A percentile compares a stretch with the other conserved stretches of the same genome.
Evolutionary conservation across 257 asterid genomes (phyloP).

Genomic region (Solanum ossicruentum): DNA sequence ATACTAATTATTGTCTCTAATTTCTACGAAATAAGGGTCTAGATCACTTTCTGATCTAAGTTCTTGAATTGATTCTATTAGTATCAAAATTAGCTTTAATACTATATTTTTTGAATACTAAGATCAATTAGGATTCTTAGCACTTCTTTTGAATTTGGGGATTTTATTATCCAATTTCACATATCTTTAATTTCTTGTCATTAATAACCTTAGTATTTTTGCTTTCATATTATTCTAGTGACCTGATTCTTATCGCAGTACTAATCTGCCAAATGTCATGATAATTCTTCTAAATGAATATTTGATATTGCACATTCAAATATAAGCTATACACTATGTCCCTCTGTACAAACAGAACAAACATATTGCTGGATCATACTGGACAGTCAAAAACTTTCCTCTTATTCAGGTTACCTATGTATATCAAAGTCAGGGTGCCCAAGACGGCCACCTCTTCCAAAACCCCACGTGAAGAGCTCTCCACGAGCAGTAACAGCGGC

Average conservation of each 20-base stretch:
- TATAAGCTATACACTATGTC: neutral
- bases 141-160: too few species aligned
- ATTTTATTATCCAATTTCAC: too few species aligned
- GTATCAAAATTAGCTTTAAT: too few species aligned
- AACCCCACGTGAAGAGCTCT: slow-evolving; percentile 97
- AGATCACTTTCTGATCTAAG: too few species aligned
- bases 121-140: too few species aligned
- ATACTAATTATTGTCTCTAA: too few species aligned
- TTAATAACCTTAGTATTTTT: too few species aligned
- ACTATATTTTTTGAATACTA: too few species aligned
- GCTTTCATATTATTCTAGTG: too few species aligned
- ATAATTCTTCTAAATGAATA: neutral
- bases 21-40: too few species aligned
- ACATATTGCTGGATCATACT: neutral
- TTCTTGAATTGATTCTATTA: too few species aligned
- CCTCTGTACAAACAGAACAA: neutral
- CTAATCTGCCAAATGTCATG: neutral
- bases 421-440: slow-evolving; percentile 97
- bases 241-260: neutral
- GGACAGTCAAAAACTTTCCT: neutral
- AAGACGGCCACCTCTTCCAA: slow-evolving; percentile 98
- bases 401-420: slow-evolving; percentile 50
- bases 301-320: neutral
- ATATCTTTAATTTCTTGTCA: too few species aligned
- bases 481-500: slow-evolving; percentile 78